Evolutionary conservation across 805 yeast species (phyloP), one percentile per base, ranked within the genome.

Genomic region (Yarrowia keelungensis): DNA sequence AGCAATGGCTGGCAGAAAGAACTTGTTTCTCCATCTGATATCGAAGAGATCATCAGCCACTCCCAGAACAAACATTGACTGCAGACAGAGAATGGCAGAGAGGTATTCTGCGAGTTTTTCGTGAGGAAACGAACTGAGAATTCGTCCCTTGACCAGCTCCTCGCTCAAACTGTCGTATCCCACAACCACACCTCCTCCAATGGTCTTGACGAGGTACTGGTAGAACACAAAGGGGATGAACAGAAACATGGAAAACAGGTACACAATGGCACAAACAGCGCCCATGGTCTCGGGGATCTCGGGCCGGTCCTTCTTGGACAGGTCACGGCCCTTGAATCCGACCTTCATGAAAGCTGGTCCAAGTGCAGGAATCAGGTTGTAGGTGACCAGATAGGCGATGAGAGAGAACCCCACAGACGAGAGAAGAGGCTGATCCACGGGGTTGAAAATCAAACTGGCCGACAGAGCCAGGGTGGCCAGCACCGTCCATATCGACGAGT

Each of bases 11-110:
- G 99, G 99, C 72, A 95, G 76, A 74, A 95, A 92, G 80, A 95
- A 92, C 81, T 95, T 95, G 80, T 95, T 97, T 76, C 99, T 84
- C 99, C 99, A 95, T 73, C 97, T 85, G 71, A 95, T 87, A 78
- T 95, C 99, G 75, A 95, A 95, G 74, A 95, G 82, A 80, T 95
- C 99, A 78, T 95, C 99, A 59, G 96, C 89, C 39, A 95, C 83
- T 0, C 99, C 99, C 53, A 95, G 81, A 51, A 95, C 80, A 15
- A 92, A 83, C 77, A 95, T 93, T 72, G 92, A 86, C 78, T 92
- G 92, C 59, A 95, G 79, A 70, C 97, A 91, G 70, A 95, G 79
- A 10, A 94, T 81, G 5, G 96, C 96, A 74, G 97, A 87, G 72
- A 95, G 82, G 77, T 89, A 95, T 72, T 92, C 96, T 0, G 97